phyloP scores from a whole-genome alignment of 1,284 basidiomycete species.

The Pseudozyma sp. region DNA sequence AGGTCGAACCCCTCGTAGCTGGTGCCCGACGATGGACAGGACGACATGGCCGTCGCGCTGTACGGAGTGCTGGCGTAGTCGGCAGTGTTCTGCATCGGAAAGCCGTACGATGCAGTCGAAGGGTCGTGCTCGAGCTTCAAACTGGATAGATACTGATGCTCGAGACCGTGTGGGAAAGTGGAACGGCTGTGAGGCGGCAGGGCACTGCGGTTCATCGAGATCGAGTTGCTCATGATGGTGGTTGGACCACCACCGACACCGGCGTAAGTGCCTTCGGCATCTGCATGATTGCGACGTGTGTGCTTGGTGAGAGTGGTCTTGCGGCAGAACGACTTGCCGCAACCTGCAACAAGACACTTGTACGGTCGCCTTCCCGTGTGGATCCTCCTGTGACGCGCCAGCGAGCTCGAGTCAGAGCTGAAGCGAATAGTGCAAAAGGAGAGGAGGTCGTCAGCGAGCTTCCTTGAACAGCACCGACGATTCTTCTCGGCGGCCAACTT shows the following conservation, averaged over 20 bases:
- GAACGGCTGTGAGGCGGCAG: constrained; percentile 37
- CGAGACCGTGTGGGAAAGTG: constrained; percentile 41
- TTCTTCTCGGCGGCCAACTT: constrained; percentile 8
- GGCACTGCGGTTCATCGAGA: constrained; percentile 27
- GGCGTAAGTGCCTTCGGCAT: constrained; percentile 29
- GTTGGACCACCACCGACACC: constrained; percentile 21
- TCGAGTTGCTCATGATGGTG: constrained; percentile 48
- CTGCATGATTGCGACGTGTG: constrained; percentile 65
- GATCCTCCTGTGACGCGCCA: constrained; percentile 78
- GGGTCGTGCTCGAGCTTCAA: constrained; percentile 25
- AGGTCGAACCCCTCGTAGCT: constrained; percentile 25
- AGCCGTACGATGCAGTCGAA: constrained; percentile 6
- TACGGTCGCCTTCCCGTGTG: constrained; percentile 73
- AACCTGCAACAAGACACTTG: constrained; percentile 63
- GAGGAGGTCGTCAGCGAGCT: no score
- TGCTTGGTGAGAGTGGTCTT: constrained; percentile 71
- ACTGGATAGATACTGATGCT: constrained; percentile 31
- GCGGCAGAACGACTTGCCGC: constrained; percentile 66
- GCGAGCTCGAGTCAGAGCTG: constrained; percentile 72
- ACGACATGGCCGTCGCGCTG: constrained; percentile 35
- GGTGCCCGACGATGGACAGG: constrained; percentile 28
- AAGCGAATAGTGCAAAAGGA: neutral
- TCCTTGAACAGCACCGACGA: no score
- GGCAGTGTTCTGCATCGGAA: constrained; percentile 11
- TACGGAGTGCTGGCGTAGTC: constrained; percentile 29